Percentiles rank a stretch among this genome's conserved stretches.
These are phyloP conservation scores for Auriscalpium vulgare DNA, from an alignment of 768 basidiomycete genomes.

Conservation along the genomic window DNA sequence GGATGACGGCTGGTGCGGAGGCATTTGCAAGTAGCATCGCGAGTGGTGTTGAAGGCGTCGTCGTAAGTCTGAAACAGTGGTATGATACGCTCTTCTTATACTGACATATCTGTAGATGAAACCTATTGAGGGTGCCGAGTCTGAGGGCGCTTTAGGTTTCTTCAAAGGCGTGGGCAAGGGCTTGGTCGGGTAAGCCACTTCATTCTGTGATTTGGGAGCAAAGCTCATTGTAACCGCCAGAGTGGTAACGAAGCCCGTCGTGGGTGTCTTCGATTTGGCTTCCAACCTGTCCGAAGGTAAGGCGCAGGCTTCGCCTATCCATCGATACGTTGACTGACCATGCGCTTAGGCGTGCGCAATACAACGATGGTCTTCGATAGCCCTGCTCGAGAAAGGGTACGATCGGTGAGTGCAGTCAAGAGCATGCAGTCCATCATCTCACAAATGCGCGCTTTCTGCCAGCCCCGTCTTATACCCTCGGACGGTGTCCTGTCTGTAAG, in stretches of 20 bases:
- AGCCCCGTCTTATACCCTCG: conserved; percentile 80
- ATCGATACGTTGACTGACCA: neutral
- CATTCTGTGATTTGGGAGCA: neutral
- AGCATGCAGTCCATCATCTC: neutral
- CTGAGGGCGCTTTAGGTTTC: conserved; percentile 90
- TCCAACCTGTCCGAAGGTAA: conserved; percentile 89
- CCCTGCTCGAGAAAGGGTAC: conserved; percentile 77
- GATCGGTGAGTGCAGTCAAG: conserved; percentile 45
- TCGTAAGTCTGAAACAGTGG: conserved; percentile 41
- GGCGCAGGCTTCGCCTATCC: conserved; percentile 1
- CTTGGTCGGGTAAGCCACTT: conserved; percentile 67
- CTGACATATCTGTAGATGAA: conserved; percentile 57
- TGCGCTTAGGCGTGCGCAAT: conserved; percentile 76
- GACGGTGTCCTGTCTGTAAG: conserved; percentile 85
- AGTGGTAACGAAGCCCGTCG: conserved; percentile 91
- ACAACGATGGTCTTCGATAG: conserved; percentile 98
- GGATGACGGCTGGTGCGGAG: conserved; percentile 91
- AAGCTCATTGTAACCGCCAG: conserved; percentile 30
- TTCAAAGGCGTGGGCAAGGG: conserved; percentile 98
- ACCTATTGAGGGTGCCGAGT: conserved; percentile 94
- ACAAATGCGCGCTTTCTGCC: conserved; percentile 4
- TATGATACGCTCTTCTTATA: neutral
- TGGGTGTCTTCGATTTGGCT: conserved; percentile 93
- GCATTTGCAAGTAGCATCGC: conserved; percentile 90
- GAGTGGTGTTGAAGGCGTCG: conserved; percentile 92